Evolutionary conservation across 1,284 basidiomycete genomes (phyloP).

Genomic region (Gomphus sp.): DNA sequence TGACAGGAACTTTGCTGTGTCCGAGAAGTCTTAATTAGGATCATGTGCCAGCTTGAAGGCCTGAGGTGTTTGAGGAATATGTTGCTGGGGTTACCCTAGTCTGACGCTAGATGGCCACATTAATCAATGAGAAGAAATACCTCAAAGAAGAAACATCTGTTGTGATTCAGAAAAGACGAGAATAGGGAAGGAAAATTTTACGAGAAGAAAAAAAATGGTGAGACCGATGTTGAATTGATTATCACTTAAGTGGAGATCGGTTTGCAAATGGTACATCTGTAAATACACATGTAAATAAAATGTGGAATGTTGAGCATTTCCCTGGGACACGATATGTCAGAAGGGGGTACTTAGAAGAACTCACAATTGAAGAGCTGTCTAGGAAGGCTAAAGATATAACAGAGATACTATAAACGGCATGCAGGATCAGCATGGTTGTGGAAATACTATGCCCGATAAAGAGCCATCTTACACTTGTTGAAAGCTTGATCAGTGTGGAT

Average conservation of each 20-base stretch:
- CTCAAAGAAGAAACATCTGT: constrained; percentile 46
- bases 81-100: constrained; percentile 47
- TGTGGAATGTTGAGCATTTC: constrained; percentile 37
- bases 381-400: constrained; percentile 67
- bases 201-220: constrained; percentile 46
- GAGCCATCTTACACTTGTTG: constrained; percentile 1
- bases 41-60: constrained; percentile 48
- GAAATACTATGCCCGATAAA: background rate
- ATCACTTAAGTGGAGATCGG: constrained; percentile 46
- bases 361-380: constrained; percentile 68
- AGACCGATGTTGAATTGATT: constrained; percentile 55
- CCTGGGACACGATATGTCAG: background rate
- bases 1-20: constrained; percentile 66
- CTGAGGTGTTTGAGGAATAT: constrained; percentile 63
- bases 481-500: background rate
- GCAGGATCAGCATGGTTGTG: background rate
- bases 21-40: constrained; percentile 80
- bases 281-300: background rate
- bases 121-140: constrained; percentile 23
- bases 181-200: constrained; percentile 16
- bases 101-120: constrained; percentile 22
- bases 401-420: constrained; percentile 29
- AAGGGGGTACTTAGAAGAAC: background rate
- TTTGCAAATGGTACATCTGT: constrained; percentile 49
- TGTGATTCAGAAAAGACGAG: background rate